Evolutionary conservation across 129 eudicot species (phyloP).

Genomic region (Centella asiatica): DNA sequence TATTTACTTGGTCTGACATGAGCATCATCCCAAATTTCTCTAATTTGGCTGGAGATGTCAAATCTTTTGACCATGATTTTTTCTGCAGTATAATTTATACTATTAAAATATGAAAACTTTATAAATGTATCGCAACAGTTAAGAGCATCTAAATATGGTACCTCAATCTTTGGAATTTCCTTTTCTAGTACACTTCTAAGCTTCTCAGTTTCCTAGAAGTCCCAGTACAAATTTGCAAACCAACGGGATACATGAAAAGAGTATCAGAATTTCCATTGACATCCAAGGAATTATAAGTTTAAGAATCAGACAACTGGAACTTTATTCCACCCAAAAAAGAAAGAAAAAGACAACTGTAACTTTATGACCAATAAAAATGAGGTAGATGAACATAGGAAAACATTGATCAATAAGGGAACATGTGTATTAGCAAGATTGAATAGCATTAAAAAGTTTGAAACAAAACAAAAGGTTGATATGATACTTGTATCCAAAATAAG

Average conservation of each 20-base stretch:
- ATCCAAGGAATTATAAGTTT: neutral
- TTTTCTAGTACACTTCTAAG: constrained; percentile 47
- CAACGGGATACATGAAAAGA: constrained; percentile 1
- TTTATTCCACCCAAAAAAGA: neutral
- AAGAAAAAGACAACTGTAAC: neutral
- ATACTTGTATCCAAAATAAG: too few relatives aligned
- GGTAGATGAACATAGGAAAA: too few relatives aligned
- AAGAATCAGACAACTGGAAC: neutral
- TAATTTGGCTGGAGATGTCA: constrained; percentile 25
- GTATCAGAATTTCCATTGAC: neutral
- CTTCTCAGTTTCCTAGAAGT: constrained; percentile 58
- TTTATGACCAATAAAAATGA: too few relatives aligned
- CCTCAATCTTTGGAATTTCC: constrained; percentile 75
- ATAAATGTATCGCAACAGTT: neutral
- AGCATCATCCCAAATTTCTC: constrained; percentile 19
- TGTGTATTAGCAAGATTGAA: neutral
- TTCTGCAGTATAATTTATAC: constrained; percentile 31
- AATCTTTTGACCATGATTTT: constrained; percentile 38
- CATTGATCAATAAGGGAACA: too few relatives aligned
- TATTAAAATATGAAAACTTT: constrained; percentile 5
- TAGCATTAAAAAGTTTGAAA: neutral
- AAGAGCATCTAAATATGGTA: constrained; percentile 20
- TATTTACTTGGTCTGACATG: constrained; percentile 24
- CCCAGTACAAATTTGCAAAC: neutral
- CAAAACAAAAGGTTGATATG: neutral